Conservation (phyloP, 768 basidiomycete species). For the Rhodotorula kratochvilovae region DNA sequence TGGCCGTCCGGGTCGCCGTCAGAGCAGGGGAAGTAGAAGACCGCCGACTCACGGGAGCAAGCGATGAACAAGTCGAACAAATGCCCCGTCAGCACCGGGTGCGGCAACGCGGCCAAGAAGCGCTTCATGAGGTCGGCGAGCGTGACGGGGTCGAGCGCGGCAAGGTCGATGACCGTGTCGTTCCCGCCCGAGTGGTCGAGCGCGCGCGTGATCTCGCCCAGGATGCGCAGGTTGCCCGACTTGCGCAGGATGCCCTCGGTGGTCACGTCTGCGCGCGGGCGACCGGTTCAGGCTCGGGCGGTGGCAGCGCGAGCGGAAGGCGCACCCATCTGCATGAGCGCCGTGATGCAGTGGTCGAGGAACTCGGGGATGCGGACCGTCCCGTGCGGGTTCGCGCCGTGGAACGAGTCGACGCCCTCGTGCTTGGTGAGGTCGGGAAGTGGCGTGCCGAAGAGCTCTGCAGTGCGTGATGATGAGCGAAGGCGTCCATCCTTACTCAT, state of each 20-base stretch:
- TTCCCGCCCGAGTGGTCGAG: slow-evolving; percentile 20
- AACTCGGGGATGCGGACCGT: slow-evolving; percentile 30
- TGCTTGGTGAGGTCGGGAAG: slow-evolving; percentile 11
- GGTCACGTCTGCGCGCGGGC: slow-evolving; percentile 6
- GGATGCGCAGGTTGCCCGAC: slow-evolving; percentile 6
- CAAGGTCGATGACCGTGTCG: slow-evolving; percentile 29
- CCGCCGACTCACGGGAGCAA: slow-evolving; percentile 11
- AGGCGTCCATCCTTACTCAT: no score
- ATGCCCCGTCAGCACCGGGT: slow-evolving; percentile 24
- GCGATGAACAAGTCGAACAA: slow-evolving; percentile 34
- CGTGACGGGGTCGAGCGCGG: slow-evolving; percentile 31
- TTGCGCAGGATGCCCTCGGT: slow-evolving; percentile 25
- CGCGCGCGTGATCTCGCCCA: slow-evolving; percentile 14
- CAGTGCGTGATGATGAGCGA: no score
- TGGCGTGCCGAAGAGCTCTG: slow-evolving; percentile 26
- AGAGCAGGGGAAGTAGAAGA: no score
- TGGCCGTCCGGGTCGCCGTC: no score
- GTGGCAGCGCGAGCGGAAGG: no score
- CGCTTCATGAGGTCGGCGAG: slow-evolving; percentile 22
- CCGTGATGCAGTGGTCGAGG: slow-evolving; percentile 34
- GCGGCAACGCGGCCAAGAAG: slow-evolving; percentile 19
- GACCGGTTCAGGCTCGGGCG: neutral
- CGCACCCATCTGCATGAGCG: slow-evolving; percentile 23
- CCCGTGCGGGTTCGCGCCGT: slow-evolving; percentile 21
- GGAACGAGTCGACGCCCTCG: slow-evolving; percentile 17